These are phyloP conservation scores for Paspalum notatum DNA, from an alignment of 176 grass and related monocot species.

Conservation along the genomic window DNA sequence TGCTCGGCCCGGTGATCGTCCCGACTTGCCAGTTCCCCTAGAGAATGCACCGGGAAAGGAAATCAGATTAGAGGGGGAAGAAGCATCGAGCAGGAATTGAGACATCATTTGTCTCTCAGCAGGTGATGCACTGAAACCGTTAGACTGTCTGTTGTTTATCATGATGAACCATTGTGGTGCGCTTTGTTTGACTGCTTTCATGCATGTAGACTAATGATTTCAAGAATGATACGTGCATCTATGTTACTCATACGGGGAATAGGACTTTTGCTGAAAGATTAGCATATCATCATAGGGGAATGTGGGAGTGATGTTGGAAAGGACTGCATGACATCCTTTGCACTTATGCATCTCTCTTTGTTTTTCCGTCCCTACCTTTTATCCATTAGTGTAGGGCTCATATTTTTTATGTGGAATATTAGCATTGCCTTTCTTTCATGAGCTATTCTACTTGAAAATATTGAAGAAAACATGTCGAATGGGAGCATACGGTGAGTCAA, in stretches of 20 bases:
- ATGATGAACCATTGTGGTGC: conserved; percentile 32
- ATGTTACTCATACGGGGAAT: conserved; percentile 22
- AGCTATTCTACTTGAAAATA: neutral
- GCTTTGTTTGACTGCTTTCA: conserved; percentile 44
- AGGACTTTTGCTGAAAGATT: conserved; percentile 53
- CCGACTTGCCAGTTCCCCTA: conserved; percentile 62
- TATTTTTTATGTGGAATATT: neutral
- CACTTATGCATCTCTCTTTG: conserved; percentile 21
- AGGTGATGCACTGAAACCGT: conserved; percentile 50
- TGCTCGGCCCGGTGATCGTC: conserved; percentile 61
- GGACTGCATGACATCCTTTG: conserved; percentile 17
- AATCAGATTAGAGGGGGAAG: neutral
- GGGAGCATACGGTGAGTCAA: neutral
- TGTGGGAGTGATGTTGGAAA: conserved; percentile 33
- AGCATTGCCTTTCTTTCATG: neutral
- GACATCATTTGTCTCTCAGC: conserved; percentile 33
- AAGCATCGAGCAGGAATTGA: neutral
- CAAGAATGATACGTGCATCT: conserved; percentile 41
- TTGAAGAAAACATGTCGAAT: conserved; percentile 7
- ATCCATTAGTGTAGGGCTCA: neutral
- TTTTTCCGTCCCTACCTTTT: neutral
- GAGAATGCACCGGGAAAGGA: conserved; percentile 17
- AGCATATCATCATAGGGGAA: conserved; percentile 58
- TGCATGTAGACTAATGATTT: conserved; percentile 39
- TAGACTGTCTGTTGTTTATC: conserved; percentile 22